Base-by-base conservation (phyloP, 352 stramenopile genomes). In the Pythium phragmitis region DNA sequence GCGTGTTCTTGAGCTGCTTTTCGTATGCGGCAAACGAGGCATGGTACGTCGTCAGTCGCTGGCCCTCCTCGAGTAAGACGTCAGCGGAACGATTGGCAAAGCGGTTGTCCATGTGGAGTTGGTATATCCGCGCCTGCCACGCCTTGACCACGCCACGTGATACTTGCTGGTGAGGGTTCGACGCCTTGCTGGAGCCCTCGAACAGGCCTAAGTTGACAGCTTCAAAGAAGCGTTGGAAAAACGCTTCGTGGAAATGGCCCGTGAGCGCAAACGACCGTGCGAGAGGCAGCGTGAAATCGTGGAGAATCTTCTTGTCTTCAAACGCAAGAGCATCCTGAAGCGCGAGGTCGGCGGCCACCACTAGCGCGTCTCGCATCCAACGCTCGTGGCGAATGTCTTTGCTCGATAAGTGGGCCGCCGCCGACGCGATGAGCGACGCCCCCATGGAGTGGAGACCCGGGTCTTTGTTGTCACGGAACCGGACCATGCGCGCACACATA, bases 71-170 rank as follows among this genome's bases (percentile, higher is more conserved):
- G 41, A 89, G 60, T n/a, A 70, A 61, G 21, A 84, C 79, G 33
- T 83, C 67, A 2, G 54, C 47, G 7, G 55, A 11, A 52, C 79
- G 76, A 7, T 60, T 47, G 3, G 73, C 63, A 1, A 88, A 55
- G 30, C 71, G 43, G 33, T 81, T 87, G 45, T 92, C 80, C 28
- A 92, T 26, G 56, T 92, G 79, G 56, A 89, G 63, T 51, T 89
- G 79, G 49, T 87, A 90, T 63, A 89, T 61, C 64, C 84, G 48
- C n/a, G 39, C 43, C 43, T 64, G 57, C 49, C 50, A 65, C 8
- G 42, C 48, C 28, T 57, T 51, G 33, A 62, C 28, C 4, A 48
- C 48, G 14, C 43, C 19, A 21, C 26, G 26, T 30, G 26, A 30
- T 30, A 30, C 26, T 30, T 61, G 50, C 3, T 16, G 37, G 30